Conservation (phyloP, 164 flowering plant species). For the Stephania yunnanensis region DNA sequence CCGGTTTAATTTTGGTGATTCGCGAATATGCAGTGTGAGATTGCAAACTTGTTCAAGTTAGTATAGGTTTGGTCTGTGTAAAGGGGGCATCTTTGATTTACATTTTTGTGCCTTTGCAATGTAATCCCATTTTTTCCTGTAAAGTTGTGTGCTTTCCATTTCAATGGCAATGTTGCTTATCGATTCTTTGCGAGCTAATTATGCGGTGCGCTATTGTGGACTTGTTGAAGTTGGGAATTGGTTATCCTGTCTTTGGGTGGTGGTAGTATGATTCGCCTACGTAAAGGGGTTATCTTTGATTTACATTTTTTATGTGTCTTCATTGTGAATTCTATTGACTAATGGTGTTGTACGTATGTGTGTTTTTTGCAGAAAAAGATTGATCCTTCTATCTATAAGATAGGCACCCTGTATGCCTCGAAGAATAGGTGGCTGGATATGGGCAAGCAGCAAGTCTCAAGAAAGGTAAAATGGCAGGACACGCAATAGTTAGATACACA, state of each 20-base stretch:
- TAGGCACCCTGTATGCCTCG: conserved; percentile 63
- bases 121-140: too few relatives aligned
- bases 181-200: too few relatives aligned
- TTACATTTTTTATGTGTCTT: neutral
- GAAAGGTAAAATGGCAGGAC: conserved; percentile 48
- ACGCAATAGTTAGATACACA: neutral
- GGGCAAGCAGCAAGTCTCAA: conserved; percentile 51
- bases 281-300: neutral
- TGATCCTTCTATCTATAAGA: conserved; percentile 46
- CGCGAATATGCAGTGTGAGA: too few relatives aligned
- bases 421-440: conserved; percentile 89
- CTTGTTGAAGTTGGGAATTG: neutral
- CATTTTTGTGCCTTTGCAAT: too few relatives aligned
- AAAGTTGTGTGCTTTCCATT: too few relatives aligned
- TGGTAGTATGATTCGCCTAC: neutral
- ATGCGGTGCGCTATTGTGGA: too few relatives aligned
- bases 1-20: too few relatives aligned
- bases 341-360: neutral
- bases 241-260: neutral
- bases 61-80: too few relatives aligned
- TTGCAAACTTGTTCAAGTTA: too few relatives aligned
- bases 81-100: too few relatives aligned
- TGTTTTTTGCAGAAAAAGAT: conserved; percentile 56
- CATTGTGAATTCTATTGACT: neutral
- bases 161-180: too few relatives aligned